A percentile compares a stretch with the other conserved stretches of the same genome.
These are phyloP conservation scores for Fragaria nilgerrensis DNA, from an alignment of 306 rosid species.

Conservation along the genomic window DNA sequence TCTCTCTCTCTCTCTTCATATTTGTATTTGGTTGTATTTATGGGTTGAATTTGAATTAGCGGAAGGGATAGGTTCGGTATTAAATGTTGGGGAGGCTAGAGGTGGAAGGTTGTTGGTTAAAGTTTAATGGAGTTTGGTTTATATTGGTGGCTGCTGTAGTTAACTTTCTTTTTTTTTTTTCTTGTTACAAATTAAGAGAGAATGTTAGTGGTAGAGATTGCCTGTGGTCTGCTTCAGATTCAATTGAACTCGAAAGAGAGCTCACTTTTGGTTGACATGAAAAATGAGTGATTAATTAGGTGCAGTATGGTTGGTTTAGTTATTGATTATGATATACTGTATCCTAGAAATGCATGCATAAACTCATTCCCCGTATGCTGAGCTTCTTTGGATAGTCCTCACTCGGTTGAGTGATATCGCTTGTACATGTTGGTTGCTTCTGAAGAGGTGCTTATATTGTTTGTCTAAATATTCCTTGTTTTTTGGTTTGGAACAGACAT, in stretches of 20 bases:
- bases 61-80: not conserved
- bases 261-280: not conserved
- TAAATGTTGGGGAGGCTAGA: conserved; percentile 1
- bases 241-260: conserved; percentile 6
- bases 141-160: not conserved
- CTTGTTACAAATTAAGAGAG: not conserved
- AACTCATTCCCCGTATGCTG: not conserved
- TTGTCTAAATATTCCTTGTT: not conserved
- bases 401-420: not conserved
- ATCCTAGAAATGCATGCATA: not conserved
- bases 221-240: not conserved
- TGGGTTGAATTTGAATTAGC: not conserved
- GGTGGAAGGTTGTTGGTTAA: not conserved
- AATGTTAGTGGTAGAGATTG: not conserved
- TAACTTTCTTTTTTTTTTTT: not conserved
- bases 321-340: not conserved
- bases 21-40: not conserved
- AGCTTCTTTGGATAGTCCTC: not conserved
- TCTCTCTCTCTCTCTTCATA: not conserved
- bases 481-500: conserved; percentile 43
- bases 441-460: conserved; percentile 3
- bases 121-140: not conserved
- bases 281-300: not conserved
- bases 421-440: not conserved
- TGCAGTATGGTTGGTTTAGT: not conserved